Percentiles rank a stretch among this genome's conserved stretches.
These are phyloP conservation scores for Lactarius indigo DNA, from an alignment of 768 basidiomycete genomes.

Conservation along the genomic window DNA sequence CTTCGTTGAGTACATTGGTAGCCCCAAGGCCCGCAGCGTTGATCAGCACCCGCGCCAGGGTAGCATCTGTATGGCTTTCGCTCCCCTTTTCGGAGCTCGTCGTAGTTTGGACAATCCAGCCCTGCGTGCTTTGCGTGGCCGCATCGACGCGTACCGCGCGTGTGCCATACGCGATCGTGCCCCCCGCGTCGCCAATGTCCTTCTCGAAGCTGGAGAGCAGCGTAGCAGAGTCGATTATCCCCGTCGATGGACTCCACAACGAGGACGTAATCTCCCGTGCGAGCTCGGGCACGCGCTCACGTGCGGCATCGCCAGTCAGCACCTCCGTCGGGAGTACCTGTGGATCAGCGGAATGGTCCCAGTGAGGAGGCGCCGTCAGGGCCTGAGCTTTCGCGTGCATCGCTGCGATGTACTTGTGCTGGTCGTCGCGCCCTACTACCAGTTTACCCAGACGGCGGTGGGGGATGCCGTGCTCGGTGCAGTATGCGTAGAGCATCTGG, in stretches of 20 bases:
- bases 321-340: slow-evolving; percentile 60
- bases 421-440: slow-evolving; percentile 70
- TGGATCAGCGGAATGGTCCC: slow-evolving; percentile 26
- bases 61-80: slow-evolving; percentile 48
- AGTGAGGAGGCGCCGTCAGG: slow-evolving; percentile 50
- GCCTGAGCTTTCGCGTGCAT: slow-evolving; percentile 60
- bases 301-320: slow-evolving; percentile 63
- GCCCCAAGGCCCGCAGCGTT: slow-evolving; percentile 80
- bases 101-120: slow-evolving; percentile 86
- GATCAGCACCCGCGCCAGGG: slow-evolving; percentile 72
- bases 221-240: slow-evolving; percentile 84
- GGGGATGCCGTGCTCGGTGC: slow-evolving; percentile 58
- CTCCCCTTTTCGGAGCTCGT: slow-evolving; percentile 39
- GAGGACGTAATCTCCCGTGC: slow-evolving; percentile 65
- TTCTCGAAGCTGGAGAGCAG: slow-evolving; percentile 81
- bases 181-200: slow-evolving; percentile 69
- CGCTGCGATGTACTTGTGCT: slow-evolving; percentile 64
- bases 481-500: slow-evolving; percentile 76
- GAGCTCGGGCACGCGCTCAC: slow-evolving; percentile 80
- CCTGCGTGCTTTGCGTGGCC: slow-evolving; percentile 40
- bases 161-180: slow-evolving; percentile 73
- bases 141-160: slow-evolving; percentile 84
- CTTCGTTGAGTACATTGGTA: slow-evolving; percentile 64
- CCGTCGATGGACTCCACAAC: slow-evolving; percentile 81
- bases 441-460: slow-evolving; percentile 82